Base-by-base conservation (phyloP, 805 yeast genomes). In the Starmerella riodocensis region DNA sequence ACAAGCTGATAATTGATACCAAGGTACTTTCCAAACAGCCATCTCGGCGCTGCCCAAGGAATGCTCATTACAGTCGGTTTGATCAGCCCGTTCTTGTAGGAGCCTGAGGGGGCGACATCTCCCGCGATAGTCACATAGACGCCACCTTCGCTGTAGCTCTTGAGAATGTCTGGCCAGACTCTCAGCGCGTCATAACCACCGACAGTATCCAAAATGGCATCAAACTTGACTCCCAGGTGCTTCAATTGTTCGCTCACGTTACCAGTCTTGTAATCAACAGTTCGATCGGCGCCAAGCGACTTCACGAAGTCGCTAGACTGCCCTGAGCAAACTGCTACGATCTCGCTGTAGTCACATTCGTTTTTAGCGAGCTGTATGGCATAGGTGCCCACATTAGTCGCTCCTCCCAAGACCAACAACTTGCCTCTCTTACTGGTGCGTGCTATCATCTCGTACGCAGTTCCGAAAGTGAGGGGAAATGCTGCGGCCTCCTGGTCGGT, bases 331-430 rank as follows among this genome's bases (percentile, higher is more conserved):
- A 74, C 65, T 20, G 71, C 74, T 4, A 71, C 76, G 18, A 82
- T 70, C 11, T 66, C 65, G 20, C 60, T 59, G 7, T 73, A 71
- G 2, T 64, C 58, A 40, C 63, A 63, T 34, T 59, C 54, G 29
- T 66, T 55, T 54, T 70, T 76, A 8, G 77, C 72, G 29, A 79
- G 55, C 55, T 76, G 81, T 26, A 73, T 61, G 4, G 68, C 63
- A 43, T 63, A 66, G 22, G 66, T 54, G 18, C 86, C 85, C 13
- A 78, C 85, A 12, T 76, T 60, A 1, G 93, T 74, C 7, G 80
- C 76, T 20, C 79, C 88, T 28, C 94, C 94, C 34, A 79, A 61
- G 17, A 82, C 66, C 34, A 80, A 62, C 29, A 45, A 36, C 18
- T 20, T 29, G 4, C 46, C 46, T 13, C 13, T 13, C 20, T 32